Evolutionary conservation across 202 grass and related monocot species (phyloP).

Genomic region (Zoysia matrella): DNA sequence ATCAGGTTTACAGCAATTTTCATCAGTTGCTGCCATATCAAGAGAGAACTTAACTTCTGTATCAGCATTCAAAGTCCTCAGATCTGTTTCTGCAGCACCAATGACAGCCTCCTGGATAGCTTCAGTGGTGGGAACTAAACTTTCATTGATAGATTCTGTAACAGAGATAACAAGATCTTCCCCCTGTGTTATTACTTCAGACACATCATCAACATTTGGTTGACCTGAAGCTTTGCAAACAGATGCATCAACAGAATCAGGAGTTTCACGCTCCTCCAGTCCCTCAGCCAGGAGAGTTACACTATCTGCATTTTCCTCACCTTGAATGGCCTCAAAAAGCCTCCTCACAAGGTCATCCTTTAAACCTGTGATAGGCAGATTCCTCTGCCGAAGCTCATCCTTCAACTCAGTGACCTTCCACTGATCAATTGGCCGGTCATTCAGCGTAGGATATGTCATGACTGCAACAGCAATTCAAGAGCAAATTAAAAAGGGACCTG

Average conservation of each 20-base stretch:
- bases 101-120: constrained; percentile 13
- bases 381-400: constrained; percentile 79
- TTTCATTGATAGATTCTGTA: constrained; percentile 26
- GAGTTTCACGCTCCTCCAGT: neutral
- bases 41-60: constrained; percentile 32
- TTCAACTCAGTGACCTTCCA: constrained; percentile 83
- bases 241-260: constrained; percentile 35
- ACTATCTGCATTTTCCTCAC: constrained; percentile 40
- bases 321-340: constrained; percentile 63
- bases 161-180: constrained; percentile 23
- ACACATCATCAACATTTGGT: constrained; percentile 31
- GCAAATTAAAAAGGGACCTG: neutral
- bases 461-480: constrained; percentile 16
- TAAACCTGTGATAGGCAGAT: constrained; percentile 61
- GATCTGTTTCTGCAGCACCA: constrained; percentile 9
- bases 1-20: constrained; percentile 44
- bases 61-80: neutral
- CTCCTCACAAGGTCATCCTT: constrained; percentile 84
- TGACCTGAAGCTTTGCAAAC: constrained; percentile 35
- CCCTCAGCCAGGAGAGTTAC: constrained; percentile 32
- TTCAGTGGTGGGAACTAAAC: constrained; percentile 21
- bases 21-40: constrained; percentile 38
- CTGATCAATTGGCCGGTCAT: constrained; percentile 75
- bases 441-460: constrained; percentile 55
- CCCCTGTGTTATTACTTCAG: constrained; percentile 19